Evolutionary conservation across 257 asterid genomes (phyloP).

Genomic region (Gentiana dahurica): DNA sequence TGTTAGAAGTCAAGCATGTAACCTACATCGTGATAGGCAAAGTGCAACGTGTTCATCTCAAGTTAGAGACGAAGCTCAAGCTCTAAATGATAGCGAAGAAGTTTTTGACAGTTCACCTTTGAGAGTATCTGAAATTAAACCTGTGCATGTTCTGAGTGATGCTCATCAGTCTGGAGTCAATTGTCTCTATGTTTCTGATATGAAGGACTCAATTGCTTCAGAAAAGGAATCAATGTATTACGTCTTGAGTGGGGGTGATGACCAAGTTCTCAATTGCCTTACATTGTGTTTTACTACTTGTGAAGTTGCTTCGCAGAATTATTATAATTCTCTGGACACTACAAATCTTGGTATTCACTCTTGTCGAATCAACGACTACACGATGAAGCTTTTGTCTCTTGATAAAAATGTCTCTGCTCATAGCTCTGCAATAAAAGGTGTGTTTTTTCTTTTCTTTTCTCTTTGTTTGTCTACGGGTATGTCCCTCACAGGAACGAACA

Average conservation of each 20-base stretch:
- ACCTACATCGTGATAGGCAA: slow-evolving; percentile 8
- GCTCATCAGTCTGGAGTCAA: slow-evolving; percentile 96
- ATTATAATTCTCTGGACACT: slow-evolving; percentile 12
- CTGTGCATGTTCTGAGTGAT: slow-evolving; percentile 43
- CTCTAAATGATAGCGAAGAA: slow-evolving; percentile 21
- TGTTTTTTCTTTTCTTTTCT: slow-evolving; percentile 7
- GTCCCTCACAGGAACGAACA: background rate
- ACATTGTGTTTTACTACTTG: slow-evolving; percentile 36
- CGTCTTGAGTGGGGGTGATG: slow-evolving; percentile 91
- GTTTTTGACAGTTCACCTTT: slow-evolving; percentile 22
- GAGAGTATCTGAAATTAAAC: slow-evolving; percentile 30
- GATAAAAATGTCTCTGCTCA: slow-evolving; percentile 75
- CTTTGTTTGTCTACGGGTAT: background rate
- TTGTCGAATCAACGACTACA: slow-evolving; percentile 33
- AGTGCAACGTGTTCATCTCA: slow-evolving; percentile 2
- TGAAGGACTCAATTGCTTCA: slow-evolving; percentile 21
- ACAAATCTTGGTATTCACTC: slow-evolving; percentile 10
- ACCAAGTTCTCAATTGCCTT: slow-evolving; percentile 71
- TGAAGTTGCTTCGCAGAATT: slow-evolving; percentile 19
- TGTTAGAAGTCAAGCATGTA: slow-evolving; percentile 18
- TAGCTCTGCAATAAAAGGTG: slow-evolving; percentile 92
- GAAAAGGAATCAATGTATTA: slow-evolving; percentile 31
- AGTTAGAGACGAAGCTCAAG: slow-evolving; percentile 14
- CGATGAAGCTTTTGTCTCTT: slow-evolving; percentile 30
- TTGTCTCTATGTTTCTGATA: slow-evolving; percentile 57